phyloP scores from a whole-genome alignment of 345 rosid genomes.

The Gossypioides kirkii region DNA sequence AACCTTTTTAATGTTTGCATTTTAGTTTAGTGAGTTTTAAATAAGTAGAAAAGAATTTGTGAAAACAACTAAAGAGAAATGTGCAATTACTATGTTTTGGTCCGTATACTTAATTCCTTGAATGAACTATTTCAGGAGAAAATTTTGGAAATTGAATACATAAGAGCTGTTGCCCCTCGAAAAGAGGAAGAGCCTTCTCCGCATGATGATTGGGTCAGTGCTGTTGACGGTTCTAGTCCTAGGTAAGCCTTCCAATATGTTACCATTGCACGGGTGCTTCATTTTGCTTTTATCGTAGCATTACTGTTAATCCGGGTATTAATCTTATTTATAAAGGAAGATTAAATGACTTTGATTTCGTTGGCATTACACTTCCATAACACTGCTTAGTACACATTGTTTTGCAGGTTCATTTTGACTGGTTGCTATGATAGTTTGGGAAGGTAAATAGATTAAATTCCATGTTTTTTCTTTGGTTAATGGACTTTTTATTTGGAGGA shows the following conservation, averaged over 20 bases:
- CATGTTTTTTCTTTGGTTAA: neutral
- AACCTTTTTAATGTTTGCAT: neutral
- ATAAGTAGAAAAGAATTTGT: neutral
- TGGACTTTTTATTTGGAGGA: neutral
- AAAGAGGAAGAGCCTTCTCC: slow-evolving; percentile 74
- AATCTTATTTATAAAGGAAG: neutral
- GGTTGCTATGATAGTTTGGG: slow-evolving; percentile 28
- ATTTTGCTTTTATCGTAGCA: neutral
- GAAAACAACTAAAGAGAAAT: neutral
- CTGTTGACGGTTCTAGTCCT: slow-evolving; percentile 71
- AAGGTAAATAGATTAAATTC: neutral
- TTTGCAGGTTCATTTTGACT: slow-evolving; percentile 78
- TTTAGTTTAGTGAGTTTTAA: neutral
- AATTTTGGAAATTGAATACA: slow-evolving; percentile 84
- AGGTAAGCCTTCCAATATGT: slow-evolving; percentile 33
- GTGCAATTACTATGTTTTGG: too few species aligned
- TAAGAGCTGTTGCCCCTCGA: slow-evolving; percentile 76
- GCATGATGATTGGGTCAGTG: slow-evolving; percentile 98
- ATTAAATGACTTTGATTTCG: slow-evolving; percentile 5
- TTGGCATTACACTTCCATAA: neutral
- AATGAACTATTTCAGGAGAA: slow-evolving; percentile 54
- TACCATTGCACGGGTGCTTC: neutral
- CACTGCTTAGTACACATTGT: slow-evolving; percentile 19
- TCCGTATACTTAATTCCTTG: neutral
- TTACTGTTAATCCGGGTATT: neutral